Evolutionary conservation across 2,329 filamentous ascomycete genomes (phyloP), one percentile per base, ranked within the genome.

Genomic region (Zalaria obscura): DNA sequence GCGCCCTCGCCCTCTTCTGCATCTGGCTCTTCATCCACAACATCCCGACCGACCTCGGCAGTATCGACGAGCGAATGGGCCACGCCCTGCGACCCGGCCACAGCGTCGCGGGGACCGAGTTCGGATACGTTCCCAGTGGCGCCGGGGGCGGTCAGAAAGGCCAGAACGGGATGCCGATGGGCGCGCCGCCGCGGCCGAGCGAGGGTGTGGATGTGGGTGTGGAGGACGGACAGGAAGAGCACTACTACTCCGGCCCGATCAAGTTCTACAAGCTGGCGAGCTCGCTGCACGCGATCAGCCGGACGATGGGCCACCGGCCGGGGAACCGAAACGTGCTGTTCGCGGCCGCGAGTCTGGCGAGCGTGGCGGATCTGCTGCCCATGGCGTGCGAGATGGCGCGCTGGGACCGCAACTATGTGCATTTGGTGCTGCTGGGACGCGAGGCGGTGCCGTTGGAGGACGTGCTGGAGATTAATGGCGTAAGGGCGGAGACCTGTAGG

Each of bases 301-400:
- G 60, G 18, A 76, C 74, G 0, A 63, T 65, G 26, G 78, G 78
- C 4, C 59, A 61, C 38, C 64, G 64, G 40, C 47, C 56, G 28
- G 55, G 62, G 32, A 84, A 83, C 53, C 73, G 73, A 39, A 87
- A 87, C 52, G 72, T 94, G 10, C 60, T 95, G 3, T 94, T 94
- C 56, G 80, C 79, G 4, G 78, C 83, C 3, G 79, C 83, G 0
- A 87, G 72, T 46, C 62, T 93, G 39, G 74, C 74, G 57, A 91
- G 84, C 55, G 76, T 78, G 10, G 73, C 83, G 0, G 72, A 73
- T 28, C 58, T 95, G 40, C 65, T 94, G 28, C 86, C 87, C 0
- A 68, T 94, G 55, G 85, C 88, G 4, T 96, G 91, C 59, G 75
- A 84, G 52, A 95, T 95, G 88, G 79, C 78, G 5, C 59, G 60